Conservation (phyloP, 352 stramenopile genomes). For the Phytophthora capsici region DNA sequence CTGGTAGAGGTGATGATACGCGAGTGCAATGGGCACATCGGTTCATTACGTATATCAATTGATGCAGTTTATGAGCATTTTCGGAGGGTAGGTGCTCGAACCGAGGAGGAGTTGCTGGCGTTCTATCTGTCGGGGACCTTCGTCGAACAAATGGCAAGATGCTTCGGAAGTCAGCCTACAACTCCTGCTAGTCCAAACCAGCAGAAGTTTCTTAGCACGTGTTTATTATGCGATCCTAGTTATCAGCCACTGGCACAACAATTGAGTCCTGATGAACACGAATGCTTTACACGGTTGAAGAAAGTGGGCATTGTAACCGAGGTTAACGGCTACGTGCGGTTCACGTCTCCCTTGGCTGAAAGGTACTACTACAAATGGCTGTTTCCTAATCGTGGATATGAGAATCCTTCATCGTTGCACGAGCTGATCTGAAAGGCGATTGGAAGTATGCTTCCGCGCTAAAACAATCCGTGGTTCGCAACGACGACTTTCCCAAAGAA, state of each 20-base stretch:
- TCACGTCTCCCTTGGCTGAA: background rate
- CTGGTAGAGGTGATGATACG: slow-evolving; percentile 22
- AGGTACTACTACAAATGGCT: slow-evolving; percentile 9
- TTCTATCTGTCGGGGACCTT: slow-evolving; percentile 6
- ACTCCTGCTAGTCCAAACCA: background rate
- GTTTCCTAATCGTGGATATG: slow-evolving; percentile 3
- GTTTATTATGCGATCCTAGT: background rate
- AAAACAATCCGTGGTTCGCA: background rate
- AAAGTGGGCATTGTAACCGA: background rate
- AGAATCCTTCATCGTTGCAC: slow-evolving; percentile 10
- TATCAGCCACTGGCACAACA: background rate
- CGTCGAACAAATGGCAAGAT: background rate
- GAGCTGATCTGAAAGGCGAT: slow-evolving; percentile 20
- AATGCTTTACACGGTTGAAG: slow-evolving; percentile 4
- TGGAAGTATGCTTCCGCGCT: slow-evolving; percentile 6
- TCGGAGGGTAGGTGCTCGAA: background rate
- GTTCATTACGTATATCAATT: slow-evolving; percentile 18
- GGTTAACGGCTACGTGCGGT: background rate
- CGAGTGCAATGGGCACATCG: slow-evolving; percentile 26
- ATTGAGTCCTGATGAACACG: background rate
- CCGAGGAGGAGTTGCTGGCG: slow-evolving; percentile 5
- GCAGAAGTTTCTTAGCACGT: background rate
- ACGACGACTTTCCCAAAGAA: slow-evolving; percentile 22
- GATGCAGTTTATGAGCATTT: slow-evolving; percentile 2
- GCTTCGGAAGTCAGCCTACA: background rate